A percentile compares a stretch with the other conserved stretches of the same genome.
These are phyloP conservation scores for Prunella vulgaris DNA, from an alignment of 257 asterid species.

Conservation along the genomic window DNA sequence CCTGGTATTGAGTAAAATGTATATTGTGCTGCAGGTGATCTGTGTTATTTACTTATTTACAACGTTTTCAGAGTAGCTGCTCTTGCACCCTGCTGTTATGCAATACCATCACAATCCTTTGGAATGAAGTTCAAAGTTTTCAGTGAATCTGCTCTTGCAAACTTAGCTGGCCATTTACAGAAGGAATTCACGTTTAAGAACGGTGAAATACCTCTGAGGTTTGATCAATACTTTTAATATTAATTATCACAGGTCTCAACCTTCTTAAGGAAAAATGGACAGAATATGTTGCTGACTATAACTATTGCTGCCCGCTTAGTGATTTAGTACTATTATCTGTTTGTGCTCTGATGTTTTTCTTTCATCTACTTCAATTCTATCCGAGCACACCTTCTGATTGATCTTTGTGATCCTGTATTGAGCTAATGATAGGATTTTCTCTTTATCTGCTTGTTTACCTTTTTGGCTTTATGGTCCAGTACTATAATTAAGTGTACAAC, in stretches of 20 bases:
- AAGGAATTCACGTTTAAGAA: constrained; percentile 31
- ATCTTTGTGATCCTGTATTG: neutral
- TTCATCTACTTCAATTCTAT: neutral
- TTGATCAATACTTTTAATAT: constrained; percentile 21
- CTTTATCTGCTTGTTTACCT: neutral
- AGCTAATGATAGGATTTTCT: neutral
- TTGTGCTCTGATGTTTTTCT: neutral
- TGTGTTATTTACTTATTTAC: constrained; percentile 43
- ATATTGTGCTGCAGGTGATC: constrained; percentile 46
- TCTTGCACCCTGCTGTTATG: constrained; percentile 31
- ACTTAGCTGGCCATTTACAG: constrained; percentile 35
- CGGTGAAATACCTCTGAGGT: constrained; percentile 64
- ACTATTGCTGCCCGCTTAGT: neutral
- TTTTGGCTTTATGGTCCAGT: neutral
- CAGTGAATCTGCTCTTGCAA: constrained; percentile 33
- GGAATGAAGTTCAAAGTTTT: constrained; percentile 23
- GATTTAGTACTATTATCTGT: neutral
- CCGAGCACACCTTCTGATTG: neutral
- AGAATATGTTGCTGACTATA: too few relatives aligned
- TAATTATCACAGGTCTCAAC: neutral
- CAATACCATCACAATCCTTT: constrained; percentile 24
- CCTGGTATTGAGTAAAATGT: neutral
- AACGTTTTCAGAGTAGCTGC: constrained; percentile 47
- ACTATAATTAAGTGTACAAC: neutral
- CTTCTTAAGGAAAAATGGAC: neutral